These are phyloP conservation scores for Colletotrichum sp. DNA, from an alignment of 2,329 filamentous ascomycete species.

Conservation along the genomic window DNA sequence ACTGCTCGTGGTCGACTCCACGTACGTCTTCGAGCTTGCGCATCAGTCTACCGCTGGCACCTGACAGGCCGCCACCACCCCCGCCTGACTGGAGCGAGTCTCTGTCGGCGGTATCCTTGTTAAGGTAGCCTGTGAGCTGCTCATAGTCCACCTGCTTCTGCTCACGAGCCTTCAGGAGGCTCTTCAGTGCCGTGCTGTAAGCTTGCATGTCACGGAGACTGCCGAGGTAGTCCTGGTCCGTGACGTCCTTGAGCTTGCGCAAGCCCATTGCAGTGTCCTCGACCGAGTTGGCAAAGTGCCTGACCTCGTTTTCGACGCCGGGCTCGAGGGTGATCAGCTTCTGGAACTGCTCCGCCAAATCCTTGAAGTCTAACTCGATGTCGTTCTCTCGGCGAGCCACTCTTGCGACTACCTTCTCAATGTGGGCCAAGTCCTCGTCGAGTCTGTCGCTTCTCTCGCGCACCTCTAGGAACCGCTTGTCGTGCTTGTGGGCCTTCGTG, in stretches of 20 bases:
- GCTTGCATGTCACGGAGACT: constrained; percentile 94
- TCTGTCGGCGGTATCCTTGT: constrained; percentile 86
- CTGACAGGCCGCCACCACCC: constrained; percentile 61
- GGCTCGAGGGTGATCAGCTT: constrained; percentile 90
- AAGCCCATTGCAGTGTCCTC: constrained; percentile 83
- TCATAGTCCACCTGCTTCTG: constrained; percentile 99
- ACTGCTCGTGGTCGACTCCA: constrained; percentile 94
- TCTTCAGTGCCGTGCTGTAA: constrained; percentile 87
- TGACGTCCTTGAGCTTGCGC: constrained; percentile 83
- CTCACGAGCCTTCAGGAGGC: constrained; percentile 89
- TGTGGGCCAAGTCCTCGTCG: constrained; percentile 88
- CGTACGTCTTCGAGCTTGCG: constrained; percentile 96
- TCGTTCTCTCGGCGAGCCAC: constrained; percentile 89
- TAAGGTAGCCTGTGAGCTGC: constrained; percentile 92
- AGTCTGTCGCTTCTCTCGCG: constrained; percentile 92
- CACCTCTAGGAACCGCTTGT: constrained; percentile 93
- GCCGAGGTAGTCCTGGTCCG: constrained; percentile 94
- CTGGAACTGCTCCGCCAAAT: constrained; percentile 93
- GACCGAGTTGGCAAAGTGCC: constrained; percentile 85
- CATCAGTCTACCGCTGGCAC: constrained; percentile 85
- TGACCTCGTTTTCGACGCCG: constrained; percentile 80
- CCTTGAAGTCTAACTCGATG: constrained; percentile 84
- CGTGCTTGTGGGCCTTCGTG: constrained; percentile 93
- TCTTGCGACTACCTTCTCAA: constrained; percentile 94
- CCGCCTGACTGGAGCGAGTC: constrained; percentile 76